Conservation (phyloP, 2,329 filamentous ascomycete species). For the Cyphellophora attinorum region DNA sequence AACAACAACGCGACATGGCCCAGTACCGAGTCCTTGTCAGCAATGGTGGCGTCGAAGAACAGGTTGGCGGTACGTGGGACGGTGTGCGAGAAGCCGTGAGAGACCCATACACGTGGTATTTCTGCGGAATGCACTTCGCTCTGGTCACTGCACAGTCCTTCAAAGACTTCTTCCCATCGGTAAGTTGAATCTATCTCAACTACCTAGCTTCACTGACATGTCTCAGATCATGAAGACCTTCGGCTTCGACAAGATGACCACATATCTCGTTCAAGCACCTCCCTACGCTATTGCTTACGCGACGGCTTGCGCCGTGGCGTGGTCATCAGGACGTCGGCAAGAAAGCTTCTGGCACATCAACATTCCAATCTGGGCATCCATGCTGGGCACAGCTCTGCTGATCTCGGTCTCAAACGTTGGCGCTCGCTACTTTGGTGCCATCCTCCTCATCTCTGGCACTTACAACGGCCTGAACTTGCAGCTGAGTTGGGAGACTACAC, state of each 20-base stretch:
- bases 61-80: conserved; percentile 11
- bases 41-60: conserved; percentile 2
- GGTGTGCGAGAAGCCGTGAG: conserved; percentile 22
- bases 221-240: conserved; percentile 4
- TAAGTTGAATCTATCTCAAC: neutral
- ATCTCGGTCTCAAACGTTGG: conserved; percentile 3
- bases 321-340: conserved; percentile 2
- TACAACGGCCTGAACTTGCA: conserved; percentile 4
- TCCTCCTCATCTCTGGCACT: conserved; percentile 4
- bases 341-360: conserved; percentile 3
- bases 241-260: conserved; percentile 3
- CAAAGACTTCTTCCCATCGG: conserved; percentile 5
- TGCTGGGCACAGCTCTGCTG: neutral
- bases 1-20: conserved; percentile 26
- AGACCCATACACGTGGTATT: conserved; percentile 28
- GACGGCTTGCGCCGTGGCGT: conserved; percentile 1
- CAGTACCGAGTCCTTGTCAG: conserved; percentile 3
- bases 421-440: conserved; percentile 4
- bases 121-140: conserved; percentile 27
- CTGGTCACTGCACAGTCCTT: conserved; percentile 4
- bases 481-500: conserved; percentile 4
- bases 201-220: neutral
- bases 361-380: neutral
- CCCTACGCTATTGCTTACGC: conserved; percentile 4
- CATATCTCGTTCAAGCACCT: conserved; percentile 4